Percentiles rank a stretch among this genome's conserved stretches.
phyloP scores from a whole-genome alignment of 2,329 filamentous ascomycete species.

The Talaromyces sp. region DNA sequence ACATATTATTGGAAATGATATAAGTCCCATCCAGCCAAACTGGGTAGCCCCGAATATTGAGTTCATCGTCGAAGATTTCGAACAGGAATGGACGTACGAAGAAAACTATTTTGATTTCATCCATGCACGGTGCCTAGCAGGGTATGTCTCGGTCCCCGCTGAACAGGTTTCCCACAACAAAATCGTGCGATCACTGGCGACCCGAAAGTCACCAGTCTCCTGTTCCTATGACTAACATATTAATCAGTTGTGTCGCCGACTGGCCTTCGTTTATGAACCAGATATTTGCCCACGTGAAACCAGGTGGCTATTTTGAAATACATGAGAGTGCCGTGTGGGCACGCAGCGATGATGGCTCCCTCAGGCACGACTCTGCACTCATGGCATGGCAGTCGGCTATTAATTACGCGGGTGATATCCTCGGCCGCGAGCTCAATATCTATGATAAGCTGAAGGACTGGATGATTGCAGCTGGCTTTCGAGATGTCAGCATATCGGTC shows the following conservation, averaged over 20 bases:
- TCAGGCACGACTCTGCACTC: constrained; percentile 18
- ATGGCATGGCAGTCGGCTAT: constrained; percentile 28
- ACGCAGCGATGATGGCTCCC: constrained; percentile 22
- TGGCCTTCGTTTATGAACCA: constrained; percentile 17
- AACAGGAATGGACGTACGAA: constrained; percentile 30
- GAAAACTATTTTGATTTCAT: constrained; percentile 34
- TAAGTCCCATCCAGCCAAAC: constrained; percentile 40
- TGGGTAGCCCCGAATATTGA: constrained; percentile 9
- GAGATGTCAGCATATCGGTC: constrained; percentile 16
- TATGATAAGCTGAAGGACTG: constrained; percentile 26
- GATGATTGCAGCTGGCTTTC: constrained; percentile 30
- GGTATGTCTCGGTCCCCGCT: constrained; percentile 24
- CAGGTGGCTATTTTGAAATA: constrained; percentile 34
- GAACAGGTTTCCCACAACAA: too few species aligned
- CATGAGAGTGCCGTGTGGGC: constrained; percentile 30
- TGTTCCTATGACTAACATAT: constrained; percentile 6
- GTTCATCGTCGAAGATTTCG: constrained; percentile 38
- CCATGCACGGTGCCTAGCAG: constrained; percentile 31
- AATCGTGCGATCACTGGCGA: too few species aligned
- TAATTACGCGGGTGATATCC: constrained; percentile 21
- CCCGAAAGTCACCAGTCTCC: too few species aligned
- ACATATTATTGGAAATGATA: constrained; percentile 39
- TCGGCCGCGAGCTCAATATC: constrained; percentile 29
- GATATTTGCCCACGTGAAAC: constrained; percentile 26
- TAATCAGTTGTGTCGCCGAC: constrained; percentile 19